Base-by-base conservation (phyloP, 257 asterid species). In the Solanum medicagineum region DNA sequence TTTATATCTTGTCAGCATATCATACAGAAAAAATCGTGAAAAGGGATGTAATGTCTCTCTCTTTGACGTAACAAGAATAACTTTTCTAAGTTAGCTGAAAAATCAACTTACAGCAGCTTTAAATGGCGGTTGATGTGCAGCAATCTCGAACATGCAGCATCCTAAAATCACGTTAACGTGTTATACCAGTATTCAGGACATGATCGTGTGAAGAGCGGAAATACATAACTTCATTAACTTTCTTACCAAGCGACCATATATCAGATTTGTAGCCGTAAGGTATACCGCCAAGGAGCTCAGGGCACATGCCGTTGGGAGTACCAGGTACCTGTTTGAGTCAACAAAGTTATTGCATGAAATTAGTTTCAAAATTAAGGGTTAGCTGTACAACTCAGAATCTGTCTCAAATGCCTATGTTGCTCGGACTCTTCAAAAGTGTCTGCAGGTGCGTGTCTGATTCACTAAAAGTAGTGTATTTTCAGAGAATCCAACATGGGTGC, bases 181-280 rank as follows among this genome's bases (percentile, higher is more conserved):
- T 83, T 15, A 26, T 22, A 14, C 74, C 59, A 14, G 51, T 32
- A 70, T 80, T 51, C 57, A 63, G 36, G 74, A 81, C 79, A 84
- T 6, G 11, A 53, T 36, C 42, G 42, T 29, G 10, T 40, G 49
- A 42, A 49, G 63, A 79, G 86, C 60, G 9, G 40, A 8, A 40
- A 32, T 51, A 26, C 79, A 36, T 14, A 86, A 44, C 62, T 44
- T 49, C 17, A 8, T 81, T 29, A 10, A 20, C 69, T 11, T 57
- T 60, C 71, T 88, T 91, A 96, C 98, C 99, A 13, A 97, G 94
- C 4, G 98, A 94, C 98, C 99, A 97, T 84, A 95, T 92, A 90
- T 95, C 98, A 22, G 98, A 95, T 91, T 95, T 97, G 89, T 97
- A 97, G 87, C 99, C 97, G 75, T 95, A 96, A 16, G 99, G 98